A percentile compares a stretch with the other conserved stretches of the same genome.
phyloP scores from a whole-genome alignment of 225 moss, liverwort and hornwort species.

The Rhytidiadelphus loreus region DNA sequence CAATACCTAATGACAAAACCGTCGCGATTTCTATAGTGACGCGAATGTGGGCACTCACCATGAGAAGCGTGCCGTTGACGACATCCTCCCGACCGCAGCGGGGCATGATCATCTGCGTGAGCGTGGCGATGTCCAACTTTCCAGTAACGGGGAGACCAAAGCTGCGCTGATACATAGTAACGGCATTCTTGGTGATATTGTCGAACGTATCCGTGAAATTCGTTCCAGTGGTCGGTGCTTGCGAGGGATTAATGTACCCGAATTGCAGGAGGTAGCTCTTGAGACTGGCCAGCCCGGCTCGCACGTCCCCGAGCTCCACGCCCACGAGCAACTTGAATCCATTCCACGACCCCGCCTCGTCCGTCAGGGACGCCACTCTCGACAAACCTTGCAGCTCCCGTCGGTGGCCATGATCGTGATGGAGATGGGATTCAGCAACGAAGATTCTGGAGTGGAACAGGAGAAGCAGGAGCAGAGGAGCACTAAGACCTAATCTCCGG shows the following conservation, averaged over 20 bases:
- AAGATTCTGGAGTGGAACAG: background rate
- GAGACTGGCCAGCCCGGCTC: background rate
- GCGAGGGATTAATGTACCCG: background rate
- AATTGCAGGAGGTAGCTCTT: conserved; percentile 18
- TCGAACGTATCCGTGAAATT: conserved; percentile 4
- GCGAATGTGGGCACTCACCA: conserved; percentile 19
- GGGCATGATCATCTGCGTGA: conserved; percentile 21
- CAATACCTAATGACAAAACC: background rate
- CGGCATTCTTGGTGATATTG: background rate
- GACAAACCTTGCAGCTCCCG: background rate
- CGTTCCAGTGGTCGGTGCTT: background rate
- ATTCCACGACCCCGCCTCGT: conserved; percentile 13
- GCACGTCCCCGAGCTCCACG: conserved; percentile 6
- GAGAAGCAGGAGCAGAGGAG: background rate
- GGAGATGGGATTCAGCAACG: background rate
- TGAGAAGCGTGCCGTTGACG: conserved; percentile 25
- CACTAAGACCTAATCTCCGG: no score
- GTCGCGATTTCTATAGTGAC: background rate
- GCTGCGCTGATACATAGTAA: conserved; percentile 6
- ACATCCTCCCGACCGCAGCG: conserved; percentile 24
- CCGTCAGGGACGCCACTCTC: background rate
- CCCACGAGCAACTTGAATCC: conserved; percentile 1
- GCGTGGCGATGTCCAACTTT: conserved; percentile 4
- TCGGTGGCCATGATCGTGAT: background rate
- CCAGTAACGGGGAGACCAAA: conserved; percentile 6